Conservation (phyloP, 495 filamentous ascomycete species). For the Penicillium dipodomyicola region DNA sequence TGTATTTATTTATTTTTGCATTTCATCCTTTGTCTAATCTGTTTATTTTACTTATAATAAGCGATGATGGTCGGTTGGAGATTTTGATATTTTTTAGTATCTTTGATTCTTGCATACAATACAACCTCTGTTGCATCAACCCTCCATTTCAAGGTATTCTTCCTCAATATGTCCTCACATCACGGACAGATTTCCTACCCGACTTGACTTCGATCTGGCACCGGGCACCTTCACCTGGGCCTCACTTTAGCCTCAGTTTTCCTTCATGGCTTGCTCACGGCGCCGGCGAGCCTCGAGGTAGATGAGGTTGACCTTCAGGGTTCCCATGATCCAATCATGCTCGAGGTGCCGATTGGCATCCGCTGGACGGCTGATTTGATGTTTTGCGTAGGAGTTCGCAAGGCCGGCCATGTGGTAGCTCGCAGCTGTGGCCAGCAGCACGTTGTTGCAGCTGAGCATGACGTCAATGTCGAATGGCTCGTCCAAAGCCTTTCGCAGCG, state of each 20-base stretch:
- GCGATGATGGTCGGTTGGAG: background rate
- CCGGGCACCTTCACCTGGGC: background rate
- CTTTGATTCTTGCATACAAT: slow-evolving; percentile 13
- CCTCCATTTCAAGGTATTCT: background rate
- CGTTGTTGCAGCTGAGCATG: background rate
- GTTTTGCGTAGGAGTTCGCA: background rate
- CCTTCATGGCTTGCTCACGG: background rate
- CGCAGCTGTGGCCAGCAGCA: background rate
- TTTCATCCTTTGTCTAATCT: slow-evolving; percentile 7
- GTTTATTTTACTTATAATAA: slow-evolving; percentile 4
- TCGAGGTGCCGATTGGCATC: background rate
- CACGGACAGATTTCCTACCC: background rate
- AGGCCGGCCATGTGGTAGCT: background rate
- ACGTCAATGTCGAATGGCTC: background rate
- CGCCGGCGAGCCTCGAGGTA: background rate
- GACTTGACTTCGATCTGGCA: background rate
- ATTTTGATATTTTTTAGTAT: slow-evolving; percentile 5
- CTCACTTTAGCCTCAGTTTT: background rate
- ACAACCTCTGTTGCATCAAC: background rate
- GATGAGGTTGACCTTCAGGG: background rate
- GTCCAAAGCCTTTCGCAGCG: background rate
- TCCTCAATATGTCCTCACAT: background rate
- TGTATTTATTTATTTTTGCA: background rate
- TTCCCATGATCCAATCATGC: background rate
- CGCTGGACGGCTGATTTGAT: background rate